Percentiles rank a stretch among this genome's conserved stretches.
These are phyloP conservation scores for Acanthamoeba sp. DNA, from an alignment of 208 protist genomes.

Conservation along the genomic window DNA sequence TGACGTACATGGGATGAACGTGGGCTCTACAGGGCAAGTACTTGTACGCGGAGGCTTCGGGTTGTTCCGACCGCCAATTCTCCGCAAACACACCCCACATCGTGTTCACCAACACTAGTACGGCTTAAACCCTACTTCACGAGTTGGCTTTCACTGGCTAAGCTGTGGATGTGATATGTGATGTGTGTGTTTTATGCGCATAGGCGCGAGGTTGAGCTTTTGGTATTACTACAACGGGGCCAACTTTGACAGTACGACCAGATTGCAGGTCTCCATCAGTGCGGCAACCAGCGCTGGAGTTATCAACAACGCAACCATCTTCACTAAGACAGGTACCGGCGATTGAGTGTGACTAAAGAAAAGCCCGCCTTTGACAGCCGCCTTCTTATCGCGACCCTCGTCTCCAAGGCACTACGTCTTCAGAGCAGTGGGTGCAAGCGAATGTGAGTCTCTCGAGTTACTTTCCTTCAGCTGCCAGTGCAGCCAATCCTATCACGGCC, in stretches of 20 bases:
- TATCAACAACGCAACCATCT: neutral
- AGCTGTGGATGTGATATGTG: neutral
- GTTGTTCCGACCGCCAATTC: neutral
- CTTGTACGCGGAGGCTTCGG: slow-evolving; percentile 16
- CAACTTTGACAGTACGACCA: neutral
- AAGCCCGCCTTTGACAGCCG: too few relatives aligned
- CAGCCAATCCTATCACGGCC: neutral
- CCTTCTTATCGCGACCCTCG: too few relatives aligned
- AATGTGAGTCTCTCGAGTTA: neutral
- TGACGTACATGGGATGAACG: too few relatives aligned
- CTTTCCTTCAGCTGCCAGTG: neutral
- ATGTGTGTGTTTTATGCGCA: neutral
- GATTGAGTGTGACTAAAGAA: too few relatives aligned
- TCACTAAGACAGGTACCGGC: neutral
- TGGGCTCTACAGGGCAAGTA: slow-evolving; percentile 29
- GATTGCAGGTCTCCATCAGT: neutral
- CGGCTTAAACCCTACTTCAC: too few relatives aligned
- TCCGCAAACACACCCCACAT: neutral
- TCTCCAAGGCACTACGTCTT: neutral
- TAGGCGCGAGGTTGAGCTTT: slow-evolving; percentile 6
- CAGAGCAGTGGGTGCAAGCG: neutral
- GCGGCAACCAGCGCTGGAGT: neutral
- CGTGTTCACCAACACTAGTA: neutral
- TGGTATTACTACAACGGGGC: slow-evolving; percentile 21
- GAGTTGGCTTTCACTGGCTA: neutral